phyloP scores from a whole-genome alignment of 192 early-diverging fungal species.

The Ambispora gerdemannii region DNA sequence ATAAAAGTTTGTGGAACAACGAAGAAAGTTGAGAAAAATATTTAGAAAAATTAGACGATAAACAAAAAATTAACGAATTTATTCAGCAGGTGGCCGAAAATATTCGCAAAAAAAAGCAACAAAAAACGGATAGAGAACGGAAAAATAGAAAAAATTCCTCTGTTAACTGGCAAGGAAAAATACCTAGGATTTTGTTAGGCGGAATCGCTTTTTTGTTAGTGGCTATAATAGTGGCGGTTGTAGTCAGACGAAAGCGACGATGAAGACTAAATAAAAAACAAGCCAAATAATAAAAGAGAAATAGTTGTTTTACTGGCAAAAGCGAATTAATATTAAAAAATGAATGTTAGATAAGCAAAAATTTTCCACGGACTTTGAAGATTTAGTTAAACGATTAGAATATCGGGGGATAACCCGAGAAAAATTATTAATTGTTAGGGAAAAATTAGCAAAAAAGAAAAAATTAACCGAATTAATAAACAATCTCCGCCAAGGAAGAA shows the following conservation, averaged over 20 bases:
- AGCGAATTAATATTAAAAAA: too few species aligned
- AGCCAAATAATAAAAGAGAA: too few species aligned
- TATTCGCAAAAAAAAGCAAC: background rate
- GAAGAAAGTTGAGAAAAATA: slow-evolving; percentile 1
- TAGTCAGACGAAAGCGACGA: too few species aligned
- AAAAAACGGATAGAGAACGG: too few species aligned
- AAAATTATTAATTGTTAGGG: slow-evolving; percentile 6
- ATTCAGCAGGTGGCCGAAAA: background rate
- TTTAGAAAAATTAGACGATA: background rate
- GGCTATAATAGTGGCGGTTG: too few species aligned
- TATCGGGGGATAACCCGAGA: background rate
- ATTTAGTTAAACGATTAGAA: slow-evolving; percentile 15
- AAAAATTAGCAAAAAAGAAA: slow-evolving; percentile 1
- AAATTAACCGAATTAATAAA: background rate
- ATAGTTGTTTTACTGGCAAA: too few species aligned
- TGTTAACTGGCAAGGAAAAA: too few species aligned
- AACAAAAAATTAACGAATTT: background rate
- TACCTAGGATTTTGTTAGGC: too few species aligned
- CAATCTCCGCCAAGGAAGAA: background rate
- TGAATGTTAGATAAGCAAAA: slow-evolving; percentile 7
- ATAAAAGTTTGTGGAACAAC: background rate
- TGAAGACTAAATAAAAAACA: too few species aligned
- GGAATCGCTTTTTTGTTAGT: too few species aligned
- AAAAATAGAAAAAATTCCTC: too few species aligned
- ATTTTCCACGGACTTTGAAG: slow-evolving; percentile 1